A percentile compares a stretch with the other conserved stretches of the same genome.
phyloP scores from a whole-genome alignment of 495 filamentous ascomycete genomes.

The Letharia columbiana region DNA sequence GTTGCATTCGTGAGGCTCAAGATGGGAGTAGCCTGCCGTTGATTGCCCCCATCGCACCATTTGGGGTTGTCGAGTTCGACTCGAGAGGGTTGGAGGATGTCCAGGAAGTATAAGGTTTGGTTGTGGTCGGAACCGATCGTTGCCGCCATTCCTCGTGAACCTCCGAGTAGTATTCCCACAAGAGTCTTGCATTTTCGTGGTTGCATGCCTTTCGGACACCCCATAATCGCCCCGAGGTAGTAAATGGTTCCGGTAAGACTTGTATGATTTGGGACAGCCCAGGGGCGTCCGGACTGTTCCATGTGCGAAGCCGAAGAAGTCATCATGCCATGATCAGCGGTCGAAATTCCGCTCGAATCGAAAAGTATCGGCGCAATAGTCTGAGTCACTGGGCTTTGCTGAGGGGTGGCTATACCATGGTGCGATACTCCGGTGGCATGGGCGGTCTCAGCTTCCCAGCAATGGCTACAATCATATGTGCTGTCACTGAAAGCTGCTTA shows the following conservation, averaged over 20 bases:
- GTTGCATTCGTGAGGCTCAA: not conserved
- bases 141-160: not conserved
- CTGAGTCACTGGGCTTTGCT: not conserved
- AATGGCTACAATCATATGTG: not conserved
- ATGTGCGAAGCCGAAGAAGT: not conserved
- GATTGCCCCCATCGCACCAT: not conserved
- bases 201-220: not conserved
- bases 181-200: not conserved
- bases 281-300: not conserved
- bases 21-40: not conserved
- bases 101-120: not conserved
- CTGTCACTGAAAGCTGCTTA: not conserved
- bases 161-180: not conserved
- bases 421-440: too few relatives aligned
- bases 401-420: not conserved
- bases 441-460: not conserved
- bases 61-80: not conserved
- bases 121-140: not conserved
- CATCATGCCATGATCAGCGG: not conserved
- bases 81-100: not conserved
- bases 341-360: not conserved
- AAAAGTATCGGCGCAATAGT: not conserved
- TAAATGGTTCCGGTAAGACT: fast-evolving
- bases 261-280: not conserved
- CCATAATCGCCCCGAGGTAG: not conserved